Evolutionary conservation across 1,139 yeast species (phyloP), one percentile per base, ranked within the genome.

Genomic region (Lodderomyces metapsilosis): DNA sequence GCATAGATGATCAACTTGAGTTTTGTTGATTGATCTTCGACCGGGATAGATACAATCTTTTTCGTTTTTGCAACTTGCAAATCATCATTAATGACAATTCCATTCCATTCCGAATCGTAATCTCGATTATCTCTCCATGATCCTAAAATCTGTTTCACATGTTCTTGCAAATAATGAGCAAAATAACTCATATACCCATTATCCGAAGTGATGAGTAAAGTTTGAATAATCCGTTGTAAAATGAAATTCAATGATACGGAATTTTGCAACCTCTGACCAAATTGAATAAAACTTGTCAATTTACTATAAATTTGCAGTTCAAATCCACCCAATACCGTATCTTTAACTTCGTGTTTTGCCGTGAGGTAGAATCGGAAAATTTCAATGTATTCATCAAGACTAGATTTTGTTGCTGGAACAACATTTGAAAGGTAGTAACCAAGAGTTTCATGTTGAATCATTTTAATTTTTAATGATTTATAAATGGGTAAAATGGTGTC

Each of bases 391-490:
- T 53, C 51, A 20, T 57, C 56, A 33, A 68, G 51, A 34, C 56
- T 59, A 10, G 49, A 47, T 38, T 56, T 57, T 0, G 63, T 52
- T 1, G 74, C 72, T 0, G 80, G 56, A 6, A n/a, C 13, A 38
- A 88, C 68, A 1, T 80, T 70, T 6, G 71, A 57, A 11, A 86
- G 56, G 45, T 74, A 69, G 48, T 84, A 82, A 12, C 82, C 75
- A 41, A 89, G 61, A 0, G 92, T 80, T 56, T 92, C 98, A 47
- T 77, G 71, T 60, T 92, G 98, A 10, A 89, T 64, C 67, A 84
- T 84, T 54, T 85, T 87, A 47, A 89, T 77, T 36, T 80, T 78
- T 40, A 92, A 64, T 0, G 68, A 53, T 6, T 76, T 66, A 56
- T 74, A 82, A 41, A 81, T 78, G 9, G 64, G 64, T 12, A 64